phyloP scores from a whole-genome alignment of 495 filamentous ascomycete species.

The Cetradonia linearis region DNA sequence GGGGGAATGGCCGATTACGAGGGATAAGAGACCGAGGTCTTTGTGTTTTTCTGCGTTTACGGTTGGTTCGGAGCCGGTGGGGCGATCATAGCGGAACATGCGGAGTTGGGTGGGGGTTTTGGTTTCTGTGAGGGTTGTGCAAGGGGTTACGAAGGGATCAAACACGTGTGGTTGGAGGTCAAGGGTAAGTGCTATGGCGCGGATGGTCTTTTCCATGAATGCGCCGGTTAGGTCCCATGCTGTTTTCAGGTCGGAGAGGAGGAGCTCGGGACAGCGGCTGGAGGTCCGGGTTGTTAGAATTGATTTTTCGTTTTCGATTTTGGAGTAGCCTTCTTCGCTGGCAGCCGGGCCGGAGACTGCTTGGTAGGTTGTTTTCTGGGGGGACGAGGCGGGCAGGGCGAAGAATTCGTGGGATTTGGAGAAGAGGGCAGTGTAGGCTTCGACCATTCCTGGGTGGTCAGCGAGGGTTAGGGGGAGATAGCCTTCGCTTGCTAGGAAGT shows the following conservation, averaged over 20 bases:
- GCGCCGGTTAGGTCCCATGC: constrained; percentile 20
- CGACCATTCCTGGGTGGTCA: constrained; percentile 18
- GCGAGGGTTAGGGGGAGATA: constrained; percentile 20
- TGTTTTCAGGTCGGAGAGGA: constrained; percentile 2
- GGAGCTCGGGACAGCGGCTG: constrained; percentile 3
- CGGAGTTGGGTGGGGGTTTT: constrained; percentile 19
- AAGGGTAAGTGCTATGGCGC: constrained; percentile 13
- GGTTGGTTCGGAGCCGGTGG: constrained; percentile 5
- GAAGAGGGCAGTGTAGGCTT: constrained; percentile 20
- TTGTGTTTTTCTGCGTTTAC: constrained; percentile 23
- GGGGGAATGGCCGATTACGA: constrained; percentile 21
- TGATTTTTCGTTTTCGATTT: constrained; percentile 20
- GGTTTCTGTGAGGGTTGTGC: constrained; percentile 4
- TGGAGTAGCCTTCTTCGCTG: constrained; percentile 23
- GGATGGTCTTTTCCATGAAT: constrained; percentile 7
- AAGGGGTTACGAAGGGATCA: constrained; percentile 16
- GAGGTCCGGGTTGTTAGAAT: constrained; percentile 20
- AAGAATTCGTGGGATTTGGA: constrained; percentile 16
- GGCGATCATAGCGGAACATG: constrained; percentile 23
- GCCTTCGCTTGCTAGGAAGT: constrained; percentile 20
- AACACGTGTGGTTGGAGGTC: constrained; percentile 10
- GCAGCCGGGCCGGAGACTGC: constrained; percentile 19
- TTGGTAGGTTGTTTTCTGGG: constrained; percentile 17
- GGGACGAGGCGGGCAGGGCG: constrained; percentile 15
- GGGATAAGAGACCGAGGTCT: constrained; percentile 21